phyloP scores from a whole-genome alignment of 2,329 filamentous ascomycete genomes.

The Trichoderma polysporum region DNA sequence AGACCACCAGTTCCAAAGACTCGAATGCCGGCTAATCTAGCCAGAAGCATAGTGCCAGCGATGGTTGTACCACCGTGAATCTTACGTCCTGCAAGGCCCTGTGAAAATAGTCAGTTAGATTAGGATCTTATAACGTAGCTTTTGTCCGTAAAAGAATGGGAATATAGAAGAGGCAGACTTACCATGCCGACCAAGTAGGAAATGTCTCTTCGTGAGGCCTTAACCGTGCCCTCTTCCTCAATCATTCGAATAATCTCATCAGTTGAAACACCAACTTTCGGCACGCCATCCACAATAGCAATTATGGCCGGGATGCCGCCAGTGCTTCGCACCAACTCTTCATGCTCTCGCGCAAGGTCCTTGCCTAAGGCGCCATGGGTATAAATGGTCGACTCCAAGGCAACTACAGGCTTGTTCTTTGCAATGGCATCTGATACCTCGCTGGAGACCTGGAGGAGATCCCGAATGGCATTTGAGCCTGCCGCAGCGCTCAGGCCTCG shows the following conservation, averaged over 20 bases:
- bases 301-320: slow-evolving; percentile 89
- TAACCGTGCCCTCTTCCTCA: slow-evolving; percentile 65
- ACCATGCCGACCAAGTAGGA: slow-evolving; percentile 78
- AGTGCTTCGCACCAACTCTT: slow-evolving; percentile 75
- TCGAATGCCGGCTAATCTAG: slow-evolving; percentile 80
- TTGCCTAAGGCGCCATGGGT: slow-evolving; percentile 88
- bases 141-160: not conserved
- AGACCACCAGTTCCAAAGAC: slow-evolving; percentile 94
- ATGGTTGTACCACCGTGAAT: slow-evolving; percentile 92
- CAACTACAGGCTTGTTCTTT: slow-evolving; percentile 78
- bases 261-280: slow-evolving; percentile 72
- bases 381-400: slow-evolving; percentile 94
- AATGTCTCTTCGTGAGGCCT: slow-evolving; percentile 85
- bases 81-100: slow-evolving; percentile 65
- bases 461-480: slow-evolving; percentile 30
- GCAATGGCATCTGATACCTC: slow-evolving; percentile 78
- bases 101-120: not conserved
- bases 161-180: slow-evolving; percentile 35
- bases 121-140: not conserved
- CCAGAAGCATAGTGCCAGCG: slow-evolving; percentile 87
- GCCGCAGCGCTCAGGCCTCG: slow-evolving; percentile 14
- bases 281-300: slow-evolving; percentile 79
- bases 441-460: slow-evolving; percentile 69
- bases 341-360: slow-evolving; percentile 71
- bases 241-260: slow-evolving; percentile 75